Conservation (phyloP, 129 eudicot genomes). For the Tagetes erecta region DNA sequence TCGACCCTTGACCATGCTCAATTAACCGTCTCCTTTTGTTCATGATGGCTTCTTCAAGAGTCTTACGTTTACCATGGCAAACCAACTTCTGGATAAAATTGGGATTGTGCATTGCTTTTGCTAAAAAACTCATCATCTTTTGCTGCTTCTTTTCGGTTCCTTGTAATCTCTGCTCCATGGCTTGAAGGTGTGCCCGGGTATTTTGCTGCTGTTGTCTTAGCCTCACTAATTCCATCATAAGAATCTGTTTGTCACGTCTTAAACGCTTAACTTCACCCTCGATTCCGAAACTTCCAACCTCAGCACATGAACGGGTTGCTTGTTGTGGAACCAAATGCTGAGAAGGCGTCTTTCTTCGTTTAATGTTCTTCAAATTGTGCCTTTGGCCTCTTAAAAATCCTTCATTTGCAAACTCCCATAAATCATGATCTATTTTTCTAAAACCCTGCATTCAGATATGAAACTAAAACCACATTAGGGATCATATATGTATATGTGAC, state of each 20-base stretch:
- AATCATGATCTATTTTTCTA: conserved; percentile 87
- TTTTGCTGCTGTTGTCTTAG: conserved; percentile 77
- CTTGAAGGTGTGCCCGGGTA: conserved; percentile 59
- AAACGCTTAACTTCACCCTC: conserved; percentile 65
- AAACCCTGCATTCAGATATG: conserved; percentile 69
- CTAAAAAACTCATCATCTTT: conserved; percentile 93
- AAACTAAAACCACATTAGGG: conserved; percentile 24
- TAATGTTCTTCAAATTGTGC: conserved; percentile 69
- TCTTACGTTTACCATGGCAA: conserved; percentile 58
- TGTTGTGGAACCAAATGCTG: conserved; percentile 47
- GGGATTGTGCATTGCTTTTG: conserved; percentile 91
- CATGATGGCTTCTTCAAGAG: conserved; percentile 51
- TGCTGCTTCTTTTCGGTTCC: conserved; percentile 86
- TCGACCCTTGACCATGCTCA: conserved; percentile 33
- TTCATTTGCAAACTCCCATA: conserved; percentile 95
- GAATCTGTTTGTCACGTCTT: conserved; percentile 68
- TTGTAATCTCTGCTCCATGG: conserved; percentile 75
- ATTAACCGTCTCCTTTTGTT: conserved; percentile 68
- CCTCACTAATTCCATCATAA: conserved; percentile 71
- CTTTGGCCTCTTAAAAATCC: conserved; percentile 70
- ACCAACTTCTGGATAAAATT: conserved; percentile 65
- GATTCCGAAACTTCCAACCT: conserved; percentile 56
- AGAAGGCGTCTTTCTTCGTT: conserved; percentile 58
- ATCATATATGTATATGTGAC: conserved; percentile 16
- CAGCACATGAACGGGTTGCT: conserved; percentile 46